Conservation (phyloP, 768 basidiomycete genomes). For the Paxillus rubicundulus region DNA sequence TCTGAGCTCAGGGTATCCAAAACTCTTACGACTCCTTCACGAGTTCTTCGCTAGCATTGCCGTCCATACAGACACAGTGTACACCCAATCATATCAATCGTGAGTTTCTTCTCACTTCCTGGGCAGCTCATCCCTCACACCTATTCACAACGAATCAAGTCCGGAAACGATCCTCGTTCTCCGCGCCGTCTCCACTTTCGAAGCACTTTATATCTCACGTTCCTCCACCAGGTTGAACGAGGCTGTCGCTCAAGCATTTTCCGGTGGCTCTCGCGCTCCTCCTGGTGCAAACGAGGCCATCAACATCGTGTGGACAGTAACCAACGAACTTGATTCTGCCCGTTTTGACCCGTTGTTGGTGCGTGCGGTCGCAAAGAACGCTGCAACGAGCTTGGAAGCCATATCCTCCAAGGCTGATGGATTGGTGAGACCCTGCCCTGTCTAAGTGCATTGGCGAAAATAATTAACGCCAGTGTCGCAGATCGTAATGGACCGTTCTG, state of each 20-base stretch:
- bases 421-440: conserved; percentile 48
- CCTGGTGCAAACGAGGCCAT: conserved; percentile 77
- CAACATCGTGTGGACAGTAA: conserved; percentile 69
- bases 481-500: conserved; percentile 70
- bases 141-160: conserved; percentile 37
- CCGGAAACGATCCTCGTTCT: conserved; percentile 91
- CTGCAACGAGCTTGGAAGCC: conserved; percentile 64
- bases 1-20: conserved; percentile 81
- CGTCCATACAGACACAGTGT: conserved; percentile 93
- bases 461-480: conserved; percentile 26
- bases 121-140: not conserved
- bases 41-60: conserved; percentile 96
- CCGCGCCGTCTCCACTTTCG: conserved; percentile 79
- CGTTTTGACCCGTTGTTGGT: conserved; percentile 79
- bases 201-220: conserved; percentile 83
- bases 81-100: conserved; percentile 84
- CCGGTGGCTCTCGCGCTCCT: conserved; percentile 63
- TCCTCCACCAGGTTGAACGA: conserved; percentile 85
- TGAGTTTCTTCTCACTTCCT: conserved; percentile 27
- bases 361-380: conserved; percentile 73
- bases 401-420: conserved; percentile 62
- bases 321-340: conserved; percentile 69
- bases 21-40: conserved; percentile 86
- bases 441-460: not conserved
- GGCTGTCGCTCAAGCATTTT: conserved; percentile 69